Evolutionary conservation across 1,284 basidiomycete species (phyloP), one percentile per base, ranked within the genome.

Genomic region (Tilletia caries): DNA sequence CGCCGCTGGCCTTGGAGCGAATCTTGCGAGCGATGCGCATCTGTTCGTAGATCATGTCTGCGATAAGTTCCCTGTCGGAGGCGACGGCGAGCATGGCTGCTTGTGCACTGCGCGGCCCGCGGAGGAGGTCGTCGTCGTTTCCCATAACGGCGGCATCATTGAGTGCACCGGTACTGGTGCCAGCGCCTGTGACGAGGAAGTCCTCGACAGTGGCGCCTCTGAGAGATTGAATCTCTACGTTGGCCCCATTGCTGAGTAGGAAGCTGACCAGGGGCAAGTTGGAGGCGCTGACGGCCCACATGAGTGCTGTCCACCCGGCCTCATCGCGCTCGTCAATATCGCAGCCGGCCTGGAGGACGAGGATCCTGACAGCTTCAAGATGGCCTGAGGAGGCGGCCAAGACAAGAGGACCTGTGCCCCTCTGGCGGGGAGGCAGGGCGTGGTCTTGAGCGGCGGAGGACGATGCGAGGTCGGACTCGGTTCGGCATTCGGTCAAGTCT

Each of bases 261-360:
- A 93, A 91, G 0, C 93, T 92, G 43, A 97, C 89, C 20, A 98
- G 86, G 0, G 94, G 94, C 5, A 95, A 91, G 43, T 95, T 93
- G 15, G 93, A 90, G 62, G 92, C 86, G 68, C 97, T 85, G 18
- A 91, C 91, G 12, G 95, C 93, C 85, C 95, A 91, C 82, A 97
- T 95, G n/a, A 98, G 86, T 1, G 95, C 90, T 2, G 92, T 94
- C 95, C 95, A 98, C 50, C 95, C 94, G 70, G 88, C 92, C 93
- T 78, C 12, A 27, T 80, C 79, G 10, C 76, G 66, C 48, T 80
- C 79, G 34, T 80, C 73, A 43, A 80, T 67, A 29, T 76, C 71
- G 27, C 76, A 78, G 27, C 79, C 79, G 50, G 71, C 68, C 46
- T 71, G 48, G 18, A 34, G 32, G 32, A 79, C 65, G 18, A 80